Conservation (phyloP, 768 basidiomycete genomes). For the Suillus cothurnatus region DNA sequence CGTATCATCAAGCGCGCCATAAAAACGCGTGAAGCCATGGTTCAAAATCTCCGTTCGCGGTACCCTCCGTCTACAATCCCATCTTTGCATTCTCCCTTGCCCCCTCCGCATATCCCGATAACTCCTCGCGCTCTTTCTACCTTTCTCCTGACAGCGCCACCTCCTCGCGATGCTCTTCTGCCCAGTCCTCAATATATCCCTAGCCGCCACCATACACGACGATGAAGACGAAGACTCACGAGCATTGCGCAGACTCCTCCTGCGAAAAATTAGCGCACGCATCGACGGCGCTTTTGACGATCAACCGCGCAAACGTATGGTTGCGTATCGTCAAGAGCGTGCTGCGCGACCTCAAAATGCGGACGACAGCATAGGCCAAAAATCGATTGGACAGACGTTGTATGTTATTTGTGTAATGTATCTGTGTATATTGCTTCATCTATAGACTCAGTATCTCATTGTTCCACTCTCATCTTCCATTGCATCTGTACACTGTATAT, state of each 20-base stretch:
- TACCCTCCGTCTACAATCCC: constrained; percentile 23
- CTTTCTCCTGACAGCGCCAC: constrained; percentile 22
- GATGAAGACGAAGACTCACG: constrained; percentile 67
- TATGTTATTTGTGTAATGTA: constrained; percentile 15
- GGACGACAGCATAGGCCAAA: constrained; percentile 8
- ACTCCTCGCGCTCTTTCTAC: constrained; percentile 19
- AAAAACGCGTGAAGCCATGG: constrained; percentile 52
- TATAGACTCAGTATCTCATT: constrained; percentile 7
- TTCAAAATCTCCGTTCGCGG: constrained; percentile 43
- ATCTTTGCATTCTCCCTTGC: constrained; percentile 22
- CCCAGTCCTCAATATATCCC: constrained; percentile 44
- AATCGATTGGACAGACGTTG: neutral
- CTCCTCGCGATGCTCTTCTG: constrained; percentile 27
- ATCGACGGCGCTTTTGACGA: constrained; percentile 58
- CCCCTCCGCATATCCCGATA: constrained; percentile 10
- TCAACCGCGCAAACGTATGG: constrained; percentile 63
- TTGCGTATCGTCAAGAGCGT: constrained; percentile 66
- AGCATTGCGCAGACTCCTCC: constrained; percentile 60
- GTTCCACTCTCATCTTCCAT: neutral
- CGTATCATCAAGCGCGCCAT: constrained; percentile 56
- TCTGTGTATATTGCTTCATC: constrained; percentile 13
- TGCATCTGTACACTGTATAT: constrained; percentile 5
- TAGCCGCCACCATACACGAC: constrained; percentile 51
- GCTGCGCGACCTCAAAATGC: constrained; percentile 51
- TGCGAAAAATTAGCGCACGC: constrained; percentile 65